Base-by-base conservation (phyloP, 1,284 basidiomycete genomes). In the Paramarasmius palmivorus region DNA sequence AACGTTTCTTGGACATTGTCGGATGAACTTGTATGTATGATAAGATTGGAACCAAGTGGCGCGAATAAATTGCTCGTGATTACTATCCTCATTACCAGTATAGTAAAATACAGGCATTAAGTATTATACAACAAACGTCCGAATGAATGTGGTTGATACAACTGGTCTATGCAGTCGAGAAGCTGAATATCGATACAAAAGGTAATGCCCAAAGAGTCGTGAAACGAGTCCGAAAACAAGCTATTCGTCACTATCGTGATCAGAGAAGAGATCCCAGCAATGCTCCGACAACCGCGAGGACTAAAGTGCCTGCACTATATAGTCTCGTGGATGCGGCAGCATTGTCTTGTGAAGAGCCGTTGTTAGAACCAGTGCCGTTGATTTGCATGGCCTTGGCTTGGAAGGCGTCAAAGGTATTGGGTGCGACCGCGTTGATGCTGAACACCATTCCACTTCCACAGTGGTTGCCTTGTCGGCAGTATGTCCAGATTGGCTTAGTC, bases 401-500 rank as follows among this genome's bases (percentile, higher is more conserved):
- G 75, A 84, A 85, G 3, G 76, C 72, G 19, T 70, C 65, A 59
- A 83, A 77, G 29, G 79, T 72, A 65, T 70, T 32, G 29, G 29
- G 29, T 12, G 29, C 64, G 9, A 75, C 80, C 3, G 82, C 79
- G 65, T 85, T 85, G 60, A 85, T 69, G 19, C 82, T 81, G 63
- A 84, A 84, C 26, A 85, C 82, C 83, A 85, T 86, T 15, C 83
- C 83, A 55, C 75, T 69, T 49, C 29, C 25, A n/a, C 44, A 46
- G 25, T 46, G 44, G 25, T 46, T 29, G 65, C 49, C 0, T 59
- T 36, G 19, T 67, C 52, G 17, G 64, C 49, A 49, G 61, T 65
- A 25, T 6, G 68, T 73, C 77, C 78, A 81, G 57, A 79, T 73
- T 5, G 78, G 77, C 25, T 63, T 65, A 7, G 76, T 77, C 71